Percentiles rank a stretch among this genome's conserved stretches.
Evolutionary conservation across 208 protist genomes (phyloP).

Genomic region (Naegleria fowleri): DNA sequence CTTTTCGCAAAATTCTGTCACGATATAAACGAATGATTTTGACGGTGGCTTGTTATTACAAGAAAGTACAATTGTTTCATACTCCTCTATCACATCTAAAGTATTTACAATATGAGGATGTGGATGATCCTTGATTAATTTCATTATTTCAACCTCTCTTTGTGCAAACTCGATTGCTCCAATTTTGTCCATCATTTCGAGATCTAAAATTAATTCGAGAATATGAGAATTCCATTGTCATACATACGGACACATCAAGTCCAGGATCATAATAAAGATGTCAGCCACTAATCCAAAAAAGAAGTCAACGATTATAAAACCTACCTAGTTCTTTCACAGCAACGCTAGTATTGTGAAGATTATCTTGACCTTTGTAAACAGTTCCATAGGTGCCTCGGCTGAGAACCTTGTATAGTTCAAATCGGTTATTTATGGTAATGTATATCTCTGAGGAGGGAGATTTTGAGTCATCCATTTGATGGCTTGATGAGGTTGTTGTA

Average conservation of each 20-base stretch:
- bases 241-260: too few species aligned
- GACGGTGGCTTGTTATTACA: too few species aligned
- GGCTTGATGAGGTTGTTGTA: neutral
- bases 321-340: neutral
- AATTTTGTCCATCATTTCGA: neutral
- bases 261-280: too few species aligned
- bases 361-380: neutral
- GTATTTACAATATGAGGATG: neutral
- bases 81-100: neutral
- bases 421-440: neutral
- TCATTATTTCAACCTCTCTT: neutral
- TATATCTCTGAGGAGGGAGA: too few species aligned
- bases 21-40: neutral
- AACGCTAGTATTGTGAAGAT: neutral
- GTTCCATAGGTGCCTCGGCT: neutral
- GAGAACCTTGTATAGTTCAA: neutral
- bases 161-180: neutral
- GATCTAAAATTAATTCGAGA: too few species aligned
- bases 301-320: too few species aligned
- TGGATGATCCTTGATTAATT: neutral
- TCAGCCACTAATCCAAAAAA: too few species aligned
- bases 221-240: too few species aligned
- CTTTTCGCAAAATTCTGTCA: neutral
- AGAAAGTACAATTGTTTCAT: too few species aligned
- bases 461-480: neutral